These are phyloP conservation scores for Debaryomyces maramus DNA, from an alignment of 805 yeast genomes.

Conservation along the genomic window DNA sequence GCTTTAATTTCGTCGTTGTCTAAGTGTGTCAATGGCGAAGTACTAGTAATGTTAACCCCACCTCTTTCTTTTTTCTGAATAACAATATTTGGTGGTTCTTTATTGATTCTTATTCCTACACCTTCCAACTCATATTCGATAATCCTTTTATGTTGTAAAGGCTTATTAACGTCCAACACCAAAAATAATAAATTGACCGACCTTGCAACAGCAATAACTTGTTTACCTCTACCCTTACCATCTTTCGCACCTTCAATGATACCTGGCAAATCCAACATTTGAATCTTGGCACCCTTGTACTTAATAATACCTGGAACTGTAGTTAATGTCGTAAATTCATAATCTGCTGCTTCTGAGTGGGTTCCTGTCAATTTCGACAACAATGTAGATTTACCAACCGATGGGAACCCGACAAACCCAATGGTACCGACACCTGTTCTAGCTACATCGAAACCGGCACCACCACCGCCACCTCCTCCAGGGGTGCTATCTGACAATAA, in stretches of 20 bases:
- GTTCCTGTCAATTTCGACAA: conserved; percentile 90
- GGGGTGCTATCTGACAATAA: conserved; percentile 63
- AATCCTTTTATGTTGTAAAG: conserved; percentile 88
- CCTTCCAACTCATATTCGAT: conserved; percentile 96
- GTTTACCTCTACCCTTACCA: conserved; percentile 91
- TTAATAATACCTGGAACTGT: conserved; percentile 97
- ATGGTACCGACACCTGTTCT: conserved; percentile 97
- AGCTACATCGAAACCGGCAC: conserved; percentile 97
- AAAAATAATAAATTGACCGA: conserved; percentile 92
- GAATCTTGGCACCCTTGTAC: conserved; percentile 96
- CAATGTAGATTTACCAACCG: conserved; percentile 88
- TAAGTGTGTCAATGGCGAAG: conserved; percentile 88
- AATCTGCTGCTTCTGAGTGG: conserved; percentile 96
- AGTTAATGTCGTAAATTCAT: conserved; percentile 95
- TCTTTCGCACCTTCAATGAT: conserved; percentile 90
- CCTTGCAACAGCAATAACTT: conserved; percentile 98
- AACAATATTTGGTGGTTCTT: conserved; percentile 87
- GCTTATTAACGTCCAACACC: conserved; percentile 94
- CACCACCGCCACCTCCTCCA: conserved; percentile 79
- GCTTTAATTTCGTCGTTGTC: conserved; percentile 94
- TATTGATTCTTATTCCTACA: conserved; percentile 92
- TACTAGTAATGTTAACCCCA: conserved; percentile 89
- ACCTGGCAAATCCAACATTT: conserved; percentile 91
- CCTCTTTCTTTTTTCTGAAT: conserved; percentile 94
- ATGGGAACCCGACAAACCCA: conserved; percentile 98